Evolutionary conservation across 2,329 filamentous ascomycete species (phyloP), one percentile per base, ranked within the genome.

Genomic region (Phialophora macrospora): DNA sequence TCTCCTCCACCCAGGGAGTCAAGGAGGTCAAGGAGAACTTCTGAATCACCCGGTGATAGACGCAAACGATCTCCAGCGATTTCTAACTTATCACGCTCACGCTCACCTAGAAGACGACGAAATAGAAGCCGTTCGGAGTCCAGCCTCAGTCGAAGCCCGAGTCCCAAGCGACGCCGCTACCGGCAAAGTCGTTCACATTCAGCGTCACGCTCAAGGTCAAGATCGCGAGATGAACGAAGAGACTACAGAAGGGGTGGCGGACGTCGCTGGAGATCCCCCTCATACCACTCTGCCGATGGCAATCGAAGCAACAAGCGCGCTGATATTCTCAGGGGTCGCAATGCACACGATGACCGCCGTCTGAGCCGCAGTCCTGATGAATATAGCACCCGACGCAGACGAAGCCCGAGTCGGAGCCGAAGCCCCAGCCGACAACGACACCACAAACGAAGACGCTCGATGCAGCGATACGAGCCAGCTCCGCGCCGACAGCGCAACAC

Each of bases 31-130:
- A 75, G 75, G 71, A 76, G 74, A 67, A 78, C 72, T 71, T 74
- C 75, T 70, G 74, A 76, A 73, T 77, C 62, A 60, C 55, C 78
- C 70, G 77, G 77, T 79, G 78, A 75, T 56, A 65, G 63, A 64
- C 60, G 79, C 77, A 77, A 79, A 73, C 78, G 81, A 79, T 83
- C 83, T 75, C 75, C 73, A 71, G 77, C 80, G 75, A 79, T 79
- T 73, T 78, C 76, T 79, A 75, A 79, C 72, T 79, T 79, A 74
- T 82, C 81, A 73, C 82, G 82, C 82, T 86, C 84, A 84, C 83
- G 77, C 79, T 80, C 80, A 76, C 78, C 81, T 79, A 85, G 81
- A 81, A 75, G 79, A 79, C 74, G 76, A 67, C 77, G 77, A 72
- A 74, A 74, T 71, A 76, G 76, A 74, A 77, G 73, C 68, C 74